Evolutionary conservation across 176 grass and related monocot genomes (phyloP), one percentile per base, ranked within the genome.

Genomic region (Carex scoparia): DNA sequence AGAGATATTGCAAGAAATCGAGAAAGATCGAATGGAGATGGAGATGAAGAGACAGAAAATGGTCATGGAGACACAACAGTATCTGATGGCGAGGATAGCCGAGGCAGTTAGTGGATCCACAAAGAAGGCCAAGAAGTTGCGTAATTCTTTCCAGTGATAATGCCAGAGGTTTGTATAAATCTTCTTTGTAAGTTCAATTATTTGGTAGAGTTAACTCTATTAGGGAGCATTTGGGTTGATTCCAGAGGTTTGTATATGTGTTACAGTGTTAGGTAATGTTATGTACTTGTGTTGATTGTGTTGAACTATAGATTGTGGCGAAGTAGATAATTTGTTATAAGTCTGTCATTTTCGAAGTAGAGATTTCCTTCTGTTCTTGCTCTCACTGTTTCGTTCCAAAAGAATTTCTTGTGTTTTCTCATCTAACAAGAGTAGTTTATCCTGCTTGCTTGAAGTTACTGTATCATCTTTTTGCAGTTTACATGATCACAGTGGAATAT

Each of bases 1-100:
- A 85, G 96, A 94, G 66, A 49, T 94, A 73, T 81, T 91, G 87
- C 81, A 87, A 90, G 96, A 95, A 68, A 86, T 99, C 2, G 93
- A 95, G 89, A 85, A 66, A 5, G 91, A 89, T 4, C 94, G 93
- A 87, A 93, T 94, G 85, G 91, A 99, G 66, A 90, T 70, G 81
- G 93, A 99, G 57, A 85, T 86, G 59, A 91, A 91, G 53, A 87
- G 89, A 12, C 81, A 80, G 48, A 86, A 88, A 65, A 94, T 95
- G 91, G 77, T 95, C 10, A 79, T 92, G 59, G 90, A 94, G 4
- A 83, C 93, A 0, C 90, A 94, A 80, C 91, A 86, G 15, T 84
- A 87, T 85, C 79, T 99, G 6, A 69, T 86, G 0, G 91, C 91
- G 51, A 81, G 85, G 59, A 76, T 94, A 28, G 78, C 87, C 0